A percentile compares a stretch with the other conserved stretches of the same genome.
Evolutionary conservation across 495 filamentous ascomycete genomes (phyloP).

Genomic region (Trichocladium antarcticum): DNA sequence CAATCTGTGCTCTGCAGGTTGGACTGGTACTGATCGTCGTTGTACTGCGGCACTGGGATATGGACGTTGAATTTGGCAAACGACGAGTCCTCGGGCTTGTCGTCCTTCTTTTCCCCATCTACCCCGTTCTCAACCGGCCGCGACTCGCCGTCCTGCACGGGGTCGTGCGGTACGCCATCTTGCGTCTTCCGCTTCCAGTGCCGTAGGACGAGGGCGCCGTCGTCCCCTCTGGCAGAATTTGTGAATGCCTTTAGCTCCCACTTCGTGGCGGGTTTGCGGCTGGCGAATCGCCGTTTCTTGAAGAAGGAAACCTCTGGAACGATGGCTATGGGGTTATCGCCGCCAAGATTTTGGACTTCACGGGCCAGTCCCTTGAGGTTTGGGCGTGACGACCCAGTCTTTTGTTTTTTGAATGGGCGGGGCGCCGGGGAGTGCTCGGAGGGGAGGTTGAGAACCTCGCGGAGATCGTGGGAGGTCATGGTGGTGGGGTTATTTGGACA

Average conservation of each 20-base stretch:
- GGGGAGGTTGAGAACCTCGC: constrained; percentile 79
- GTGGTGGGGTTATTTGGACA: constrained; percentile 15
- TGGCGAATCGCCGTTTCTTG: constrained; percentile 40
- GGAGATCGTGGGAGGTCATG: constrained; percentile 75
- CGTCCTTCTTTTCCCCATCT: constrained; percentile 14
- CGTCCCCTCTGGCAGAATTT: constrained; percentile 42
- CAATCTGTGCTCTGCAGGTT: constrained; percentile 65
- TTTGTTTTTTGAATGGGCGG: constrained; percentile 66
- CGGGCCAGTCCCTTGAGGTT: constrained; percentile 47
- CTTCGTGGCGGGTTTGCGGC: constrained; percentile 51
- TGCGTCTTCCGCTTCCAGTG: constrained; percentile 53
- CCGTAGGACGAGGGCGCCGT: constrained; percentile 44
- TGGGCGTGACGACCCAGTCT: constrained; percentile 56
- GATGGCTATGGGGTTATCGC: constrained; percentile 39
- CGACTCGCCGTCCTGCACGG: constrained; percentile 11
- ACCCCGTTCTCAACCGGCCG: constrained; percentile 5
- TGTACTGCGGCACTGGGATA: constrained; percentile 63
- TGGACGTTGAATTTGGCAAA: constrained; percentile 78
- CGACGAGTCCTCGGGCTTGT: constrained; percentile 38
- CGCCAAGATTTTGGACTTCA: constrained; percentile 49
- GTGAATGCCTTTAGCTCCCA: constrained; percentile 45
- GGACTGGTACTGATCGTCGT: constrained; percentile 71
- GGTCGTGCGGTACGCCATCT: constrained; percentile 10
- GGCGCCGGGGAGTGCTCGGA: constrained; percentile 44
- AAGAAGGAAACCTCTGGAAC: constrained; percentile 36